Base-by-base conservation (phyloP, 495 filamentous ascomycete species). In the Aspergillus hancockii region DNA sequence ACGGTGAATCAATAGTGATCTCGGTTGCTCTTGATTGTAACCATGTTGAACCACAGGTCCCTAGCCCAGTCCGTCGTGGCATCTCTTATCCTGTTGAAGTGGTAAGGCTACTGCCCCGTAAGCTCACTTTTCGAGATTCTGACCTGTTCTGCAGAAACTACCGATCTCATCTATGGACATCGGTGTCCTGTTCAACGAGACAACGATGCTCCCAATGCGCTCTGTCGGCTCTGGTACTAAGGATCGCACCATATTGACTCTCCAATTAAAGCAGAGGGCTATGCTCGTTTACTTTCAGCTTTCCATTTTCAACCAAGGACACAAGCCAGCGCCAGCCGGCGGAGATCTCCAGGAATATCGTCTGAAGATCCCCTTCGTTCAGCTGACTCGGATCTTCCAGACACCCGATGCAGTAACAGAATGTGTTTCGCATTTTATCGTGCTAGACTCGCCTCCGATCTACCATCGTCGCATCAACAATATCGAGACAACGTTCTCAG, bases 311-410 rank as follows among this genome's bases (percentile, higher is more conserved):
- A 56, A 34, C 43, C 32, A 53, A n/a, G 40, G 4, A 55, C 36
- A 41, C 31, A 28, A 4, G 19, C 18, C 32, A 47, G 63, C 31
- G 51, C 67, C 23, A 61, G 40, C 31, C 38, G 32, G 8, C 46
- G 63, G 59, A n/a, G 58, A 34, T 22, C 62, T 60, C 43, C 67
- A 72, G 14, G 57, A 68, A 14, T 85, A 79, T 65, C 76, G 81
- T 28, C 73, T 91, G 34, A 79, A 76, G 3, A 79, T 97, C 3
- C 84, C 82, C 14, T 87, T 97, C 58, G 61, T 74, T 22, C 84
- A 89, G 45, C 63, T 94, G 34, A 71, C 81, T 25, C 72, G 72
- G 3, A 73, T 96, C 1, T 73, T 84, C 58, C 75, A 81, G 50
- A 64, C 78, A 0, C 47, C 63, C 0, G 66, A 77, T 16, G 49